Conservation (phyloP, 1,284 basidiomycete genomes). For the Leccinum griseonigrum region DNA sequence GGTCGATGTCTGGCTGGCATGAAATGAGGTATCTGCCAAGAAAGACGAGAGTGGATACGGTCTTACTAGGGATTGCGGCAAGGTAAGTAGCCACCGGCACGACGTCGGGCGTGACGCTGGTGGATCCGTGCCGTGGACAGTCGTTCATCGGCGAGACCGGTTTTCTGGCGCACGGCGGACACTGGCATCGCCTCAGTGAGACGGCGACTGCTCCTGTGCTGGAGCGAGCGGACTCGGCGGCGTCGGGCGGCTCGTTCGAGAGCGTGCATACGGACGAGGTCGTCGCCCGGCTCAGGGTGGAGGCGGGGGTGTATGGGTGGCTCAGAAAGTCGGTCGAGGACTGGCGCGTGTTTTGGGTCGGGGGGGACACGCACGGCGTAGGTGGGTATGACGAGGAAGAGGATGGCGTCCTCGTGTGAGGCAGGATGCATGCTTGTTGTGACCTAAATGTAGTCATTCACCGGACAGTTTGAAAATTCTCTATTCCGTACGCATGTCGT, state of each 20-base stretch:
- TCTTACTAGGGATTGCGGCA: no score
- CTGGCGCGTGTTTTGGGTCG: conserved; percentile 78
- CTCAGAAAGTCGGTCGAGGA: conserved; percentile 65
- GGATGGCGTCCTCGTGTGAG: conserved; percentile 29
- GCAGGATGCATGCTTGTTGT: not conserved
- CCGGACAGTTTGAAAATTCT: not conserved
- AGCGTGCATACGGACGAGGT: conserved; percentile 54
- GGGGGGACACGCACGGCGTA: conserved; percentile 45
- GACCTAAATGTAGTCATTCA: not conserved
- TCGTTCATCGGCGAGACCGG: conserved; percentile 65
- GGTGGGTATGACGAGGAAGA: conserved; percentile 19
- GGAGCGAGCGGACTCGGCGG: conserved; percentile 40
- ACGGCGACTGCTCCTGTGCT: conserved; percentile 30
- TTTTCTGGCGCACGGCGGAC: conserved; percentile 61
- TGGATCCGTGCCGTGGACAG: conserved; percentile 50
- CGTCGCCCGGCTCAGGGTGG: conserved; percentile 41
- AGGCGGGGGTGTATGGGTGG: conserved; percentile 73
- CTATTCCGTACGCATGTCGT: not conserved
- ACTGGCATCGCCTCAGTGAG: conserved; percentile 59
- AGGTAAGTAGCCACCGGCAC: not conserved
- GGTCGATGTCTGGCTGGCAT: no score
- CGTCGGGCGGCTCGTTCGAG: conserved; percentile 44
- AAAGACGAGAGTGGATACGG: no score
- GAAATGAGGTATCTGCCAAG: no score
- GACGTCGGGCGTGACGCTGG: conserved; percentile 43